These are phyloP conservation scores for Solanum appendiculatum DNA, from an alignment of 257 asterid genomes.

Conservation along the genomic window DNA sequence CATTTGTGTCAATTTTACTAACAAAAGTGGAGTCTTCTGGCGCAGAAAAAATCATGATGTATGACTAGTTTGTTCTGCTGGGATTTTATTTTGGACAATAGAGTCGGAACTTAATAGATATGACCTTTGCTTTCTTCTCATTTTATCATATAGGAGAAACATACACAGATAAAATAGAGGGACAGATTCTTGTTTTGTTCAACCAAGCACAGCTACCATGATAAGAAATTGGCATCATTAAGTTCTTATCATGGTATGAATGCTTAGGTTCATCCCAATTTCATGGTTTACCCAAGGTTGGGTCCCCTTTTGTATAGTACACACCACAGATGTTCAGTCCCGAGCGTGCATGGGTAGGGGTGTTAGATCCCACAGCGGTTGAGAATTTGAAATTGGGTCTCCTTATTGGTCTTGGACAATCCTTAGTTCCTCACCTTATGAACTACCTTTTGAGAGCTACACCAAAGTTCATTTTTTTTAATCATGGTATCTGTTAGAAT, in stretches of 20 bases:
- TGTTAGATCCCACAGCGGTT: not conserved
- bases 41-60: not conserved
- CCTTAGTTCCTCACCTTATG: not conserved
- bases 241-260: not conserved
- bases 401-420: not conserved
- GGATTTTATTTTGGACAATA: not conserved
- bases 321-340: not conserved
- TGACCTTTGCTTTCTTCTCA: not conserved
- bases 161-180: not conserved
- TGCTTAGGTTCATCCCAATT: not conserved
- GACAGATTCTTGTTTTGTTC: not conserved
- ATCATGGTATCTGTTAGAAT: not conserved
- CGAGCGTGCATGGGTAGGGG: not conserved
- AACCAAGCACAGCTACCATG: not conserved
- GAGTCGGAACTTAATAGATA: not conserved
- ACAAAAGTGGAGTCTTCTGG: not conserved
- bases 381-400: not conserved
- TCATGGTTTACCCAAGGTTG: not conserved
- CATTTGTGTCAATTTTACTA: not conserved
- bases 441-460: not conserved
- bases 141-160: not conserved
- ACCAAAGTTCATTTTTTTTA: not conserved
- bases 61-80: not conserved
- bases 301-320: not conserved
- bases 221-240: not conserved